These are phyloP conservation scores for Populus tomentosa DNA, from an alignment of 441 rosid species.

Conservation along the genomic window DNA sequence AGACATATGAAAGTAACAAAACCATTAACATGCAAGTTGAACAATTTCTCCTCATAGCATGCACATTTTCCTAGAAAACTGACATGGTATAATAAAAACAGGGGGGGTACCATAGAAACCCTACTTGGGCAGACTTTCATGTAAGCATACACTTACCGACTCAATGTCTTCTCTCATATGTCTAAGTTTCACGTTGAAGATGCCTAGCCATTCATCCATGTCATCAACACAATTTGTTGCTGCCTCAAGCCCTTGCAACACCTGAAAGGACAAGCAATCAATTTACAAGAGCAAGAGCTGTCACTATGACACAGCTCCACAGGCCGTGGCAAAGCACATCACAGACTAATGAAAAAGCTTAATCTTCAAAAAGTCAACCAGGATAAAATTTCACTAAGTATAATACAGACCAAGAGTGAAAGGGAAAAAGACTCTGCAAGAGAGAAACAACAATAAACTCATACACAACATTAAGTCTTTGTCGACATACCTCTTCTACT, in stretches of 20 bases:
- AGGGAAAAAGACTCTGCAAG: neutral
- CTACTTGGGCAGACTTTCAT: slow-evolving; percentile 3
- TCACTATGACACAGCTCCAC: neutral
- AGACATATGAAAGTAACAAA: neutral
- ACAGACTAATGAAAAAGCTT: neutral
- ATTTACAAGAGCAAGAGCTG: slow-evolving; percentile 8
- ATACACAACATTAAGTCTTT: neutral
- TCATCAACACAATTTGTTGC: slow-evolving; percentile 92
- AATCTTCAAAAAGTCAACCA: neutral
- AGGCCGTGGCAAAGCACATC: neutral
- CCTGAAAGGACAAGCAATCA: slow-evolving; percentile 47
- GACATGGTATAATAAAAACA: slow-evolving; percentile 1
- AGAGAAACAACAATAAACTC: slow-evolving; percentile 6
- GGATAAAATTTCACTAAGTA: neutral
- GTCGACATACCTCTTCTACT: slow-evolving; percentile 70
- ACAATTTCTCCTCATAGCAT: neutral
- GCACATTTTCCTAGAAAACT: neutral
- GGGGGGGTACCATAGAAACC: slow-evolving; percentile 9
- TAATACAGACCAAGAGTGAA: neutral
- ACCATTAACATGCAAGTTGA: slow-evolving; percentile 3
- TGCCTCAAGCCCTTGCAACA: slow-evolving; percentile 92
- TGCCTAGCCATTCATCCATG: slow-evolving; percentile 99
- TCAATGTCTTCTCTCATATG: slow-evolving; percentile 99
- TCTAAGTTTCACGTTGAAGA: slow-evolving; percentile 96
- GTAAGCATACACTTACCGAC: slow-evolving; percentile 51